These are phyloP conservation scores for Erysimum pusillum DNA, from an alignment of 441 rosid species.

Conservation along the genomic window DNA sequence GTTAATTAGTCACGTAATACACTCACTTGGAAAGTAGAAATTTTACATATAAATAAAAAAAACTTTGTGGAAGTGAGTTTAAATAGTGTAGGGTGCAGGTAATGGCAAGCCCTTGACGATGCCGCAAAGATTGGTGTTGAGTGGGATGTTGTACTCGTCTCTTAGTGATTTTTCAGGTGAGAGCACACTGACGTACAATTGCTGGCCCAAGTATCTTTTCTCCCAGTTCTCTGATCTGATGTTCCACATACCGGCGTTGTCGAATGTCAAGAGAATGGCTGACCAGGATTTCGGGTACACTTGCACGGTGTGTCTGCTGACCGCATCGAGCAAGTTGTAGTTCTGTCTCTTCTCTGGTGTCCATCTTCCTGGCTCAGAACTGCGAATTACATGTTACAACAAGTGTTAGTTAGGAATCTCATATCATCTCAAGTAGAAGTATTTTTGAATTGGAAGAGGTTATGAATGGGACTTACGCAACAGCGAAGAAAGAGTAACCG, in stretches of 20 bases:
- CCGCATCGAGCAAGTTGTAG: conserved; percentile 81
- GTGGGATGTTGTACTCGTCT: conserved; percentile 80
- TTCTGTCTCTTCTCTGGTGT: conserved; percentile 68
- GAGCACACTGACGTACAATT: conserved; percentile 64
- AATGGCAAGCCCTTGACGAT: conserved; percentile 60
- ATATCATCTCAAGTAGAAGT: neutral
- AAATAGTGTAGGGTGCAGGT: conserved; percentile 65
- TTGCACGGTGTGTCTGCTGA: conserved; percentile 83
- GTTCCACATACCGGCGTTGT: conserved; percentile 93
- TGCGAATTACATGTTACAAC: conserved; percentile 6
- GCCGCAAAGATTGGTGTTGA: conserved; percentile 65
- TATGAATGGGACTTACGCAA: conserved; percentile 54
- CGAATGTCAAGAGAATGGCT: conserved; percentile 73
- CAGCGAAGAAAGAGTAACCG: conserved; percentile 77
- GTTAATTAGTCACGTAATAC: conserved; percentile 42
- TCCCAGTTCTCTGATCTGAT: conserved; percentile 73
- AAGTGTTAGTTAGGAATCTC: conserved; percentile 13
- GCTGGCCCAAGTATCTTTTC: conserved; percentile 73
- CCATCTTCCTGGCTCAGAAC: conserved; percentile 75
- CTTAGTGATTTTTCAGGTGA: conserved; percentile 72
- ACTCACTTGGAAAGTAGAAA: conserved; percentile 40
- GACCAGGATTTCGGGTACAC: conserved; percentile 87
- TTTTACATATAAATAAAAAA: conserved; percentile 35
- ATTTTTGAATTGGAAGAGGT: neutral
- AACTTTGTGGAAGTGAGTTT: conserved; percentile 44